Evolutionary conservation across 345 rosid genomes (phyloP).

Genomic region (Citrus trifoliata): DNA sequence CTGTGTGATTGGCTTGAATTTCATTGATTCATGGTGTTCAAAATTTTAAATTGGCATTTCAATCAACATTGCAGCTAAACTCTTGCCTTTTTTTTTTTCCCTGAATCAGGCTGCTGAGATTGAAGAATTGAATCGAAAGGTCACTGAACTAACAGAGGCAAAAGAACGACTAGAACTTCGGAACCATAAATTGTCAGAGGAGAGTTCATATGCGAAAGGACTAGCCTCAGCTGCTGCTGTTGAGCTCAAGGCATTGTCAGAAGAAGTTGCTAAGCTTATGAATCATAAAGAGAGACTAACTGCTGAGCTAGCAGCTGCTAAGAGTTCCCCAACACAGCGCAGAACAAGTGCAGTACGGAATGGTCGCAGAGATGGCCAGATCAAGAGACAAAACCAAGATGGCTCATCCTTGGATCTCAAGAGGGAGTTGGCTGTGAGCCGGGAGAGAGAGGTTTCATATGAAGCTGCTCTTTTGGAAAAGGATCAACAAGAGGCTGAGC

Average conservation of each 20-base stretch:
- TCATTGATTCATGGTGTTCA: background rate
- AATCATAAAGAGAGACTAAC: slow-evolving; percentile 77
- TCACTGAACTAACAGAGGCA: slow-evolving; percentile 47
- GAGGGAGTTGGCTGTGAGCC: slow-evolving; percentile 71
- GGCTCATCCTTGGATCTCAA: slow-evolving; percentile 62
- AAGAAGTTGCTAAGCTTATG: slow-evolving; percentile 97
- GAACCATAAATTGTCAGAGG: slow-evolving; percentile 85
- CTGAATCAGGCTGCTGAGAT: slow-evolving; percentile 54
- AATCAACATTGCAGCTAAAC: slow-evolving; percentile 14
- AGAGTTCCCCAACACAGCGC: slow-evolving; percentile 58
- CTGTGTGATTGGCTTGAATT: background rate
- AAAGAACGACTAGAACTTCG: slow-evolving; percentile 70
- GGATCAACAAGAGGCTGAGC: slow-evolving; percentile 79
- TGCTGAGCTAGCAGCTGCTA: slow-evolving; percentile 62
- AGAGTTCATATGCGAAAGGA: slow-evolving; percentile 96
- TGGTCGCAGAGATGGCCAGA: slow-evolving; percentile 58
- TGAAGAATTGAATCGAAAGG: slow-evolving; percentile 74
- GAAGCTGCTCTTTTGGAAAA: slow-evolving; percentile 79
- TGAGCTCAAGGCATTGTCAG: slow-evolving; percentile 96
- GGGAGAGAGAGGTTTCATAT: slow-evolving; percentile 80
- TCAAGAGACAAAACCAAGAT: slow-evolving; percentile 64
- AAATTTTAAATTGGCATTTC: background rate
- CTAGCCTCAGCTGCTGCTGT: slow-evolving; percentile 99
- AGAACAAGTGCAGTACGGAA: slow-evolving; percentile 55
- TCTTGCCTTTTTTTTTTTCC: slow-evolving; percentile 1